Evolutionary conservation across 108 stramenopile genomes (phyloP).

Genomic region (Cyclotella kingstonii): DNA sequence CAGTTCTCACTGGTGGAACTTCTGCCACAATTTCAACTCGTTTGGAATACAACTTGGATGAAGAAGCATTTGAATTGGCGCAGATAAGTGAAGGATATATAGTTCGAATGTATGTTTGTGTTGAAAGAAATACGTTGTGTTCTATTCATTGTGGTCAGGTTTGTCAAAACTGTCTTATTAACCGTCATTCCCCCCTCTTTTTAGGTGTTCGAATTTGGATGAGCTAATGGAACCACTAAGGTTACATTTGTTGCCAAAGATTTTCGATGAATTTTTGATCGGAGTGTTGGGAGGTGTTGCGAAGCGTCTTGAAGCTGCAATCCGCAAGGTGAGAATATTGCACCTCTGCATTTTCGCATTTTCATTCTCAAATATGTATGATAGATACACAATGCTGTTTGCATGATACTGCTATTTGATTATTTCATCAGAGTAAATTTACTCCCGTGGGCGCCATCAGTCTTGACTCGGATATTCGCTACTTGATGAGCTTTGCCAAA

Average conservation of each 20-base stretch:
- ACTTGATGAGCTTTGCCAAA: slow-evolving; percentile 69
- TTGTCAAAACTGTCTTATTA: not conserved
- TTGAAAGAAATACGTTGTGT: too few relatives aligned
- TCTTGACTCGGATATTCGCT: slow-evolving; percentile 82
- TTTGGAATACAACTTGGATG: slow-evolving; percentile 84
- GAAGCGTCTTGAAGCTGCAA: slow-evolving; percentile 71
- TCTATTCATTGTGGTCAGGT: too few relatives aligned
- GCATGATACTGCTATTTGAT: not conserved
- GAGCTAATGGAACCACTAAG: slow-evolving; percentile 68
- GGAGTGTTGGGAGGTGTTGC: slow-evolving; percentile 64
- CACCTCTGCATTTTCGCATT: not conserved
- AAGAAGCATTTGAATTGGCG: slow-evolving; percentile 69
- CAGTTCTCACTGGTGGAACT: slow-evolving; percentile 52
- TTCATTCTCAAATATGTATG: not conserved
- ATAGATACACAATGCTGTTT: not conserved
- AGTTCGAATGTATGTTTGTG: slow-evolving; percentile 49
- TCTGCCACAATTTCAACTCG: slow-evolving; percentile 40
- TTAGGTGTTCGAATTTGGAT: slow-evolving; percentile 65
- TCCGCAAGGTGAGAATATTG: slow-evolving; percentile 70
- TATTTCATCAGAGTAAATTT: slow-evolving; percentile 51
- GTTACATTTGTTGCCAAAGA: slow-evolving; percentile 60
- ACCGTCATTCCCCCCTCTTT: slow-evolving; percentile 1
- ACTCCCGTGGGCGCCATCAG: slow-evolving; percentile 78
- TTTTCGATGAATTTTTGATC: slow-evolving; percentile 66
- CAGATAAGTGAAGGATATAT: slow-evolving; percentile 84